Percentiles rank a stretch among this genome's conserved stretches.
Conservation (phyloP, 2,329 filamentous ascomycete species). For the Coccinonectria pachysandricola region DNA sequence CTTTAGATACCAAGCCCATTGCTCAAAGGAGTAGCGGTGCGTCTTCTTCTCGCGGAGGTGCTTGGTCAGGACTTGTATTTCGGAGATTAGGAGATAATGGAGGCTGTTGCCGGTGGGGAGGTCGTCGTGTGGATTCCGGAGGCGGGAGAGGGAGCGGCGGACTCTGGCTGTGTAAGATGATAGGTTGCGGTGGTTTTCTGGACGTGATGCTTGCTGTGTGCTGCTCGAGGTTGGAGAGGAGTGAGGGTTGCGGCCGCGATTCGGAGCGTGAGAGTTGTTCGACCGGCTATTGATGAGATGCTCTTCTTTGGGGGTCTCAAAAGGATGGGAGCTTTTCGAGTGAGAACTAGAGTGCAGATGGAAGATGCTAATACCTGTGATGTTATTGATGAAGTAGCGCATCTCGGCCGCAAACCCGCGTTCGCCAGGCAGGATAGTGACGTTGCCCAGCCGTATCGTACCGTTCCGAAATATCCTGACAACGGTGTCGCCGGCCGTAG, state of each 20-base stretch:
- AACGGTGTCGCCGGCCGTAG: slow-evolving; percentile 75
- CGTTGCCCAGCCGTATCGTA: slow-evolving; percentile 45
- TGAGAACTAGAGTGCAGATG: slow-evolving; percentile 3
- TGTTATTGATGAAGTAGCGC: slow-evolving; percentile 30
- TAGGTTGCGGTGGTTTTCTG: slow-evolving; percentile 8
- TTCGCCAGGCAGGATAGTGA: slow-evolving; percentile 52
- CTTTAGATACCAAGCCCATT: slow-evolving; percentile 77
- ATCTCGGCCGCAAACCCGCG: slow-evolving; percentile 34
- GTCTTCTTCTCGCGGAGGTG: slow-evolving; percentile 49
- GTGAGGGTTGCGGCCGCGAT: slow-evolving; percentile 6
- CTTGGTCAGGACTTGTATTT: slow-evolving; percentile 55
- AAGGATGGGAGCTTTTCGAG: slow-evolving; percentile 1
- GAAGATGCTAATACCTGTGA: slow-evolving; percentile 36
- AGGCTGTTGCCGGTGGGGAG: slow-evolving; percentile 40
- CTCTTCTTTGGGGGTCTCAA: slow-evolving; percentile 7
- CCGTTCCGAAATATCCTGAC: slow-evolving; percentile 50
- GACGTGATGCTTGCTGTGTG: slow-evolving; percentile 6
- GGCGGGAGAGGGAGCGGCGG: slow-evolving; percentile 24
- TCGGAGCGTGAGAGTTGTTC: too few relatives aligned
- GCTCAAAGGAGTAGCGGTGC: slow-evolving; percentile 65
- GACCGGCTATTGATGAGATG: slow-evolving; percentile 1
- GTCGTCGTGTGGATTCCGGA: slow-evolving; percentile 25
- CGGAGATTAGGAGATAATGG: slow-evolving; percentile 57
- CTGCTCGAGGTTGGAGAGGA: slow-evolving; percentile 1
- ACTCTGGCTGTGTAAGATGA: slow-evolving; percentile 23